These are phyloP conservation scores for Phragmites australis DNA, from an alignment of 176 grass and related monocot genomes.

Conservation along the genomic window DNA sequence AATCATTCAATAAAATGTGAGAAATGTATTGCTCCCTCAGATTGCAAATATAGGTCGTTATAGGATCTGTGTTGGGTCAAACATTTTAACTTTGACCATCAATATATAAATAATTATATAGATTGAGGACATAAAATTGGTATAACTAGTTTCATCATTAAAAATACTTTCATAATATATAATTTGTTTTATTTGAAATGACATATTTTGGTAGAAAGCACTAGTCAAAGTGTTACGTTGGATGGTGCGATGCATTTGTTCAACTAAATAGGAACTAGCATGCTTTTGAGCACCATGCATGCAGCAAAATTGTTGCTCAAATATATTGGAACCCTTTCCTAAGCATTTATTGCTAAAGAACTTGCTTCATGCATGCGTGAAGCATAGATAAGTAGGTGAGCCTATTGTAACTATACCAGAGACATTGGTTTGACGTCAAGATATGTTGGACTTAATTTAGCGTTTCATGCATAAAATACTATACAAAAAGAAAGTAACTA, in stretches of 20 bases:
- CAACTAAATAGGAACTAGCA: background rate
- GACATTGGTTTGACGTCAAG: background rate
- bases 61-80: too few species aligned
- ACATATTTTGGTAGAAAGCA: too few species aligned
- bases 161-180: too few species aligned
- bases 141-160: too few species aligned
- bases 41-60: too few species aligned
- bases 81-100: too few species aligned
- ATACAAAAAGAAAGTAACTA: background rate
- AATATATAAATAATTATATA: too few species aligned
- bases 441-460: background rate
- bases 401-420: background rate
- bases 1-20: slow-evolving; percentile 8
- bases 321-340: background rate
- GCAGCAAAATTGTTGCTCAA: background rate
- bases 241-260: background rate
- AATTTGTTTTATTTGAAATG: too few species aligned
- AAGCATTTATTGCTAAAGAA: background rate
- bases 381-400: background rate
- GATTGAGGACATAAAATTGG: too few species aligned
- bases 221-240: too few species aligned
- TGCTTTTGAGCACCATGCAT: background rate
- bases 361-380: background rate
- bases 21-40: slow-evolving; percentile 1
- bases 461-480: background rate